phyloP scores from a whole-genome alignment of 2,329 filamentous ascomycete genomes.

The Xylariales sp. region DNA sequence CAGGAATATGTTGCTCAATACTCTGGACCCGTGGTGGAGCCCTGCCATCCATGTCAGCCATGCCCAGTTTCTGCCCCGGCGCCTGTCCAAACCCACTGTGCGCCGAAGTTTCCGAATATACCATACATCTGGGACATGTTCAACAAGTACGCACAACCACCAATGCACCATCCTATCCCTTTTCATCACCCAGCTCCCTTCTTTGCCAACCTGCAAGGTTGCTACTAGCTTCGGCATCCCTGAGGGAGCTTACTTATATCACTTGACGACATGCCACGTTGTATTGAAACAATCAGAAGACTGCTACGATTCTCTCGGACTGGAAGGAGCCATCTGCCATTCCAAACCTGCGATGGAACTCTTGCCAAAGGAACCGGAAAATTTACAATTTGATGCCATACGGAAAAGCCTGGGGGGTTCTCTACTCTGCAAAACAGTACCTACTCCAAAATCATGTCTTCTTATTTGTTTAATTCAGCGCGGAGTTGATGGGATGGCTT shows the following conservation, averaged over 20 bases:
- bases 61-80: constrained; percentile 20
- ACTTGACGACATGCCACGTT: not conserved
- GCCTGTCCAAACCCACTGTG: constrained; percentile 29
- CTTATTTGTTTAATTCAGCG: constrained; percentile 26
- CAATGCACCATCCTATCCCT: constrained; percentile 43
- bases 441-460: constrained; percentile 20
- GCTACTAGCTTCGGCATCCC: constrained; percentile 32
- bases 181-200: constrained; percentile 51
- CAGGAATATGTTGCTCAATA: constrained; percentile 47
- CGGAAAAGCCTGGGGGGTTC: constrained; percentile 6
- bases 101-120: constrained; percentile 41
- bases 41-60: constrained; percentile 29
- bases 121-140: constrained; percentile 47
- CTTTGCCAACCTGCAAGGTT: constrained; percentile 47
- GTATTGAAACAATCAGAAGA: too few relatives aligned
- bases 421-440: constrained; percentile 18
- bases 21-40: constrained; percentile 32
- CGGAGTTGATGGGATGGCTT: constrained; percentile 27
- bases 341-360: constrained; percentile 12
- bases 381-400: not conserved
- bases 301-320: too few relatives aligned
- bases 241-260: not conserved
- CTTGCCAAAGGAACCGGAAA: constrained; percentile 3
- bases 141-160: constrained; percentile 46
- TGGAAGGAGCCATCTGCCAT: too few relatives aligned